Conservation (phyloP, 2,329 filamentous ascomycete species). For the Camillea tinctor region DNA sequence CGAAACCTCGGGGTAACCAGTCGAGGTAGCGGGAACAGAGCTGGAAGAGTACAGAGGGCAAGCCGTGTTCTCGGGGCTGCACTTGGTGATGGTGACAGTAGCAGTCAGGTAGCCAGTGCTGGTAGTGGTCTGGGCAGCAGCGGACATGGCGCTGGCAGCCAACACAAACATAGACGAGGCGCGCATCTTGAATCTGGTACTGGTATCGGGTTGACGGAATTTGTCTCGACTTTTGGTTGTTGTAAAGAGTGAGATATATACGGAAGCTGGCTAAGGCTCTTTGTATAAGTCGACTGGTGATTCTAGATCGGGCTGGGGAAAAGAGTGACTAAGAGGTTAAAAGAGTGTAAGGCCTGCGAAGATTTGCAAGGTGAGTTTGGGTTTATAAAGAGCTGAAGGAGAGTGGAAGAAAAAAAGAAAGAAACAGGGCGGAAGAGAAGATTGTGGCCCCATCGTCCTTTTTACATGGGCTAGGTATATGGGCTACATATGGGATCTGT, state of each 20-base stretch:
- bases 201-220: too few relatives aligned
- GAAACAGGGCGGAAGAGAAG: background rate
- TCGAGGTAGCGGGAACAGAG: constrained; percentile 7
- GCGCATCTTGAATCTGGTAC: constrained; percentile 25
- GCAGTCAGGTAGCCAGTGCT: constrained; percentile 30
- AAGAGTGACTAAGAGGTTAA: background rate
- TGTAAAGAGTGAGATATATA: background rate
- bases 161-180: constrained; percentile 27
- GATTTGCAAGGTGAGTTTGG: too few relatives aligned
- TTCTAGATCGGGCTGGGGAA: background rate
- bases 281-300: background rate
- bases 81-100: constrained; percentile 31
- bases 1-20: background rate
- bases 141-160: constrained; percentile 28
- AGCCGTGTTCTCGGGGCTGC: constrained; percentile 28
- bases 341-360: background rate
- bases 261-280: background rate
- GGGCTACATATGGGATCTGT: too few relatives aligned
- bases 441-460: background rate
- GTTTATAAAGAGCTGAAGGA: background rate
- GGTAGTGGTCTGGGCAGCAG: constrained; percentile 29
- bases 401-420: background rate
- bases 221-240: too few relatives aligned
- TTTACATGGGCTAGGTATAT: too few relatives aligned
- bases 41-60: constrained; percentile 31